Percentiles rank a stretch among this genome's conserved stretches.
phyloP scores from a whole-genome alignment of 192 early-diverging fungal genomes.

The Entrophospora sp. region DNA sequence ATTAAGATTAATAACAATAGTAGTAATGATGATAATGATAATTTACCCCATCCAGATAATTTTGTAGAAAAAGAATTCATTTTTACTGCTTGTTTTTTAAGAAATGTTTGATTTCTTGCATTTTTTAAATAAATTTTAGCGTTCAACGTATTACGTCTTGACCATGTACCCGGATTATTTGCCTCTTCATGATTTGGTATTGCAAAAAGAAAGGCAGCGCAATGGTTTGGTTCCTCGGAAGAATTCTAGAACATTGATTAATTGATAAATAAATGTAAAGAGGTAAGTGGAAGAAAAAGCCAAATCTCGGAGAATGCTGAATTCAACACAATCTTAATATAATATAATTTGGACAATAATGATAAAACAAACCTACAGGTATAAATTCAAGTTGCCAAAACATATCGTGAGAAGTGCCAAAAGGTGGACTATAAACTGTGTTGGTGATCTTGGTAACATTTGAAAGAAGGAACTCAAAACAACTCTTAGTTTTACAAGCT shows the following conservation, averaged over 20 bases:
- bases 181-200: slow-evolving; percentile 17
- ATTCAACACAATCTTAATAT: background rate
- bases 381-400: slow-evolving; percentile 17
- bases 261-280: background rate
- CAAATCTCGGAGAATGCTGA: background rate
- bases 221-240: slow-evolving; percentile 7
- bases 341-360: background rate
- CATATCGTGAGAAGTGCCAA: slow-evolving; percentile 12
- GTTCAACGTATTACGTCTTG: background rate
- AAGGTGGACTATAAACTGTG: slow-evolving; percentile 7
- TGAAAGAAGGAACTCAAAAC: background rate
- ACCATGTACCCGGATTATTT: background rate
- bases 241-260: background rate
- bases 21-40: background rate
- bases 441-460: background rate
- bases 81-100: slow-evolving; percentile 1
- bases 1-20: background rate
- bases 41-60: background rate
- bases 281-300: background rate
- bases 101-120: background rate
- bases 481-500: background rate
- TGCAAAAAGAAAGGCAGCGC: background rate
- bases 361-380: background rate
- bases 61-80: background rate
- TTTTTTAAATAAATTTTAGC: slow-evolving; percentile 11